Evolutionary conservation across 31 red algal species (phyloP), one percentile per base, ranked within the genome.

Genomic region (Asparagopsis taxiformis): DNA sequence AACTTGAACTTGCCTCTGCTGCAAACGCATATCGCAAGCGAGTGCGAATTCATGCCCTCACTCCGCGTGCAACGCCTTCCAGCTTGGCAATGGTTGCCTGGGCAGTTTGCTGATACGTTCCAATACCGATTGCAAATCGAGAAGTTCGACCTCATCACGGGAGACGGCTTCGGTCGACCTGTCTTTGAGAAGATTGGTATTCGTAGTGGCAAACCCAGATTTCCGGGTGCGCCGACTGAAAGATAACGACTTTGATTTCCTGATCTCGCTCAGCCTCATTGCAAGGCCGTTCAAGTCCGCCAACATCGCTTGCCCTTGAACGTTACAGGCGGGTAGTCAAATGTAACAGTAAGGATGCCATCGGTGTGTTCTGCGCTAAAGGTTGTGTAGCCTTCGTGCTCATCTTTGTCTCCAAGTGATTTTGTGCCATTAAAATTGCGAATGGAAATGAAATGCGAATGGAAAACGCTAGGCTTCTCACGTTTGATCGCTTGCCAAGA

Each of bases 1-100:
- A 63, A 63, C 23, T 19, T 21, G 30, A 30, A 21, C 6, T 33
- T 63, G 22, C 59, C 59, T 8, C 59, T 8, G 59, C 59, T 6
- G 59, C 59, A 30, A 63, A 20, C 59, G 59, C 59, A 63, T 63
- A 30, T 63, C 59, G 20, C 59, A 63, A 31, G 59, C 59, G 7
- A 63, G 59, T 4, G 59, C 59, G 30, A 63, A 63, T 37, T 63
- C 59, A 16, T 63, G 59, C 25, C 59, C 59, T 4, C 59, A n/a
- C 59, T 20, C 59, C 59, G 0, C 59, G 59, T 6, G 59, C 59
- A 63, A 63, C 25, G 59, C 59, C 59, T 30, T 63, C 59, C 7
- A 63, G 25, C 59, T 63, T 3, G 20, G 59, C 59, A 16, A 63
- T 63, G 7, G 59, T 63, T 9, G 59, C 59, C 33, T 63, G 59